phyloP scores from a whole-genome alignment of 345 rosid genomes.

The Citrus trifoliata region DNA sequence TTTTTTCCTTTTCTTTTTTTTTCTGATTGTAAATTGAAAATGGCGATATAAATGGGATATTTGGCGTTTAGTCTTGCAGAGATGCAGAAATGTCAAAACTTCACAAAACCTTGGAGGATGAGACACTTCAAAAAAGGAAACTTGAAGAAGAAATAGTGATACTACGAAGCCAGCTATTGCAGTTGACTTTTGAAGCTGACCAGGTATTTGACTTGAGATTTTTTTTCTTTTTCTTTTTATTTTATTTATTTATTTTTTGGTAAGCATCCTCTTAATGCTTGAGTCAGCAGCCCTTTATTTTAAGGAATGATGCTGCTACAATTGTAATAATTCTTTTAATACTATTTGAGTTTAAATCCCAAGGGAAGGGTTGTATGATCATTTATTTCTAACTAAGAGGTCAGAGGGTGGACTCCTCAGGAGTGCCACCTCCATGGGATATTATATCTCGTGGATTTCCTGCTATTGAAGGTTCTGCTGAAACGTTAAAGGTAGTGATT shows the following conservation, averaged over 20 bases:
- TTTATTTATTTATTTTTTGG: too few relatives aligned
- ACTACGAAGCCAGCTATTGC: slow-evolving; percentile 77
- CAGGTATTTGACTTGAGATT: slow-evolving; percentile 52
- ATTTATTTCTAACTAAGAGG: background rate
- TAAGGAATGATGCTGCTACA: background rate
- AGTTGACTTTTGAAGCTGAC: slow-evolving; percentile 85
- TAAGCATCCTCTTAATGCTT: background rate
- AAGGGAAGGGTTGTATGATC: background rate
- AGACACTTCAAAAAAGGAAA: slow-evolving; percentile 66
- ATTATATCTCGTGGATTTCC: background rate
- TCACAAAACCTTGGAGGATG: slow-evolving; percentile 76
- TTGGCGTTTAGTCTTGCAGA: slow-evolving; percentile 53
- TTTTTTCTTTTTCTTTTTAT: too few relatives aligned
- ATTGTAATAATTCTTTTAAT: background rate
- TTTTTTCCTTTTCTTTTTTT: background rate
- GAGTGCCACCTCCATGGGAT: background rate
- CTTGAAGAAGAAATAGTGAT: slow-evolving; percentile 78
- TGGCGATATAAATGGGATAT: slow-evolving; percentile 16
- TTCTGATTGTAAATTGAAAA: background rate
- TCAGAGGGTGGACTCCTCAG: background rate
- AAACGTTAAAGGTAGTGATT: slow-evolving; percentile 5
- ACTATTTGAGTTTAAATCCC: background rate
- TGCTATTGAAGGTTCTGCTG: background rate
- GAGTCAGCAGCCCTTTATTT: background rate
- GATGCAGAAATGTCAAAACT: slow-evolving; percentile 70